Base-by-base conservation (phyloP, 2,329 filamentous ascomycete species). In the Fusarium sp. region DNA sequence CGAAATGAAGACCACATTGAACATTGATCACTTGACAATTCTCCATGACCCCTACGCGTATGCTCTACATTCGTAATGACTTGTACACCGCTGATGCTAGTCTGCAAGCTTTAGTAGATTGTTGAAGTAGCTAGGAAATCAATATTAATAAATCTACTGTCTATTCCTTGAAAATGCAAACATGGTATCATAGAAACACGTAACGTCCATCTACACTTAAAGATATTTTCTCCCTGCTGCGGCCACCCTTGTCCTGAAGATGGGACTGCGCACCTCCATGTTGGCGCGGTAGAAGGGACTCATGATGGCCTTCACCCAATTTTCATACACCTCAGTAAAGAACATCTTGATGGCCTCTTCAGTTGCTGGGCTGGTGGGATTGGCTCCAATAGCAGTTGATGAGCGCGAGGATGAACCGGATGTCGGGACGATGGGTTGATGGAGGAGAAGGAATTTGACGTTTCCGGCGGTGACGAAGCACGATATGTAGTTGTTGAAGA, bases 251-350 rank as follows among this genome's bases (percentile, higher is more conserved):
- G 88, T 84, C 71, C 93, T 87, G 79, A 99, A 99, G 2, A 98
- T 88, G 0, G 94, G 92, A 80, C 95, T 98, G 77, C 87, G 90
- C 53, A 99, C 90, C 73, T 93, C 91, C 86, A 92, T 92, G 70
- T 97, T 95, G 57, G 91, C 89, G 55, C 87, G 86, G 83, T 98
- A 98, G 79, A 99, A 99, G 0, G 96, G 96, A 77, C 90, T 98
- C 96, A 99, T 98, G 60, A 95, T 90, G 14, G 95, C 93, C 86
- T 99, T 99, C 70, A 97, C 89, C 91, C 95, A 99, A 72, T 91
- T 94, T 82, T 99, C 96, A 82, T 98, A 98, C 14, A 98, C 92
- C 78, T 99, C 96, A 17, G 88, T 86, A 83, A 99, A 97, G 83
- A 98, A 99, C 81, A 93, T 93, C 78, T 94, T 90, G 74, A 98